Percentiles rank a stretch among this genome's conserved stretches.
Conservation (phyloP, 768 basidiomycete species). For the Lactarius quietus region DNA sequence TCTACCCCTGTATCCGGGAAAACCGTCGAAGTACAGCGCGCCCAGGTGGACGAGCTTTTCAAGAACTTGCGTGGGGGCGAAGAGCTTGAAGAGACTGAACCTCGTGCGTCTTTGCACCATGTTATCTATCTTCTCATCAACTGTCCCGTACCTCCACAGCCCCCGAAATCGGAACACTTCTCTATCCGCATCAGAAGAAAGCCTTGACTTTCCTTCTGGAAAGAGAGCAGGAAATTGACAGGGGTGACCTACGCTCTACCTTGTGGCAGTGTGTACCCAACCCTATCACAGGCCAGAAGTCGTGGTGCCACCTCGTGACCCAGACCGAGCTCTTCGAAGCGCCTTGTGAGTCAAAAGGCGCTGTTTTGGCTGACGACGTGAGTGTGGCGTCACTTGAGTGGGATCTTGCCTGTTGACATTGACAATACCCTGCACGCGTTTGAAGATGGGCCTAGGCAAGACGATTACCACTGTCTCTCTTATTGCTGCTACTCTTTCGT, state of each 20-base stretch:
- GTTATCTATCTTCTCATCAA: constrained; percentile 22
- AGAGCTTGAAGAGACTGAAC: constrained; percentile 81
- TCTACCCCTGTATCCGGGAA: constrained; percentile 58
- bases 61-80: constrained; percentile 83
- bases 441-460: constrained; percentile 96
- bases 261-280: constrained; percentile 64
- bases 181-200: constrained; percentile 98
- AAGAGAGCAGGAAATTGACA: constrained; percentile 65
- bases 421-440: neutral
- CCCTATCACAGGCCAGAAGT: constrained; percentile 42
- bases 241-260: constrained; percentile 63
- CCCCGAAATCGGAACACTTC: constrained; percentile 69
- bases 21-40: constrained; percentile 86
- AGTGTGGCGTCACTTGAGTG: constrained; percentile 32
- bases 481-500: constrained; percentile 76
- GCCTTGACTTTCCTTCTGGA: constrained; percentile 94
- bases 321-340: constrained; percentile 65
- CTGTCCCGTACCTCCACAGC: constrained; percentile 39
- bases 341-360: constrained; percentile 75
- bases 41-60: constrained; percentile 93
- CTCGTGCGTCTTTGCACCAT: constrained; percentile 52
- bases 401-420: constrained; percentile 1
- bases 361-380: constrained; percentile 97
- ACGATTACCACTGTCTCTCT: constrained; percentile 95
- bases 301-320: constrained; percentile 85